These are phyloP conservation scores for Mycena filopes DNA, from an alignment of 768 basidiomycete genomes.

Conservation along the genomic window DNA sequence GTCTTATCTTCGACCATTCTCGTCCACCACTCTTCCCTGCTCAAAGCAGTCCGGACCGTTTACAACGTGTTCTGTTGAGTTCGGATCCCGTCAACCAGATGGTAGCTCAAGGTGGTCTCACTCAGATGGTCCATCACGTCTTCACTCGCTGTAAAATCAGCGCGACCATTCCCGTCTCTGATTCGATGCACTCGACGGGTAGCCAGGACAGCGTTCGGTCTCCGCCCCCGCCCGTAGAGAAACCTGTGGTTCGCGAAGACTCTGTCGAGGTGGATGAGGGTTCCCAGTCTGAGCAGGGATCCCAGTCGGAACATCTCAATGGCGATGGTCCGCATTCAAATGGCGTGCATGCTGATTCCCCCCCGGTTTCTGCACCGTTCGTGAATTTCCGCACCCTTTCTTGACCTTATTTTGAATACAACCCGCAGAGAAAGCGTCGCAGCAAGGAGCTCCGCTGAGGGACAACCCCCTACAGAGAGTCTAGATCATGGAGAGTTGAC, in stretches of 20 bases:
- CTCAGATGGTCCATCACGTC: conserved; percentile 98
- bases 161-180: conserved; percentile 35
- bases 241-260: conserved; percentile 19
- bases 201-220: conserved; percentile 35
- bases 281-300: conserved; percentile 9
- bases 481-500: conserved; percentile 61
- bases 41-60: conserved; percentile 97
- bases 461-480: conserved; percentile 42
- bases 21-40: conserved; percentile 94
- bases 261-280: conserved; percentile 14
- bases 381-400: conserved; percentile 7
- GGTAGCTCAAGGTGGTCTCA: conserved; percentile 97
- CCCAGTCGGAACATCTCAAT: conserved; percentile 17
- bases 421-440: conserved; percentile 48
- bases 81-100: conserved; percentile 93
- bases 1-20: conserved; percentile 88
- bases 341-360: conserved; percentile 2
- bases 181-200: conserved; percentile 30
- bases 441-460: conserved; percentile 47
- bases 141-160: conserved; percentile 80
- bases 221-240: background rate
- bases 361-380: conserved; percentile 7
- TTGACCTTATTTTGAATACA: background rate
- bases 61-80: conserved; percentile 98
- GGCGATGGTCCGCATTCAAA: conserved; percentile 7